Evolutionary conservation across 164 flowering plant species (phyloP).

Genomic region (Hamamelis virginiana): DNA sequence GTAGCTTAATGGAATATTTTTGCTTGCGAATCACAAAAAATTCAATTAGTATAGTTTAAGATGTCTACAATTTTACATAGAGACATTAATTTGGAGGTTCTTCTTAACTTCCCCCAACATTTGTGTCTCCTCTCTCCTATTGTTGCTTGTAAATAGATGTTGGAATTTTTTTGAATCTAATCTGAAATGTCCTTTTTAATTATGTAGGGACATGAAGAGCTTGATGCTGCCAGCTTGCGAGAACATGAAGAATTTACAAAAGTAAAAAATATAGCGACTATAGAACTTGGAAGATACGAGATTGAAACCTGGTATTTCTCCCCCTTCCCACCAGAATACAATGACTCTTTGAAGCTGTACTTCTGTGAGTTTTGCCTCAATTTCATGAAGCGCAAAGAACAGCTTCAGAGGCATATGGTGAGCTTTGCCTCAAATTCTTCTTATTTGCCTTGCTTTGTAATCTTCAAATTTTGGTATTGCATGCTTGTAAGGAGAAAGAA

Average conservation of each 20-base stretch:
- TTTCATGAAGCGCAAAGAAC: slow-evolving; percentile 98
- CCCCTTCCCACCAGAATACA: slow-evolving; percentile 98
- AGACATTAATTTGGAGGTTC: background rate
- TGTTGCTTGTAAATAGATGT: background rate
- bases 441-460: background rate
- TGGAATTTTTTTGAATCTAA: background rate
- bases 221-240: slow-evolving; percentile 98
- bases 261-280: slow-evolving; percentile 95
- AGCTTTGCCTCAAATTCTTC: slow-evolving; percentile 32
- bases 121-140: background rate
- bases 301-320: slow-evolving; percentile 99
- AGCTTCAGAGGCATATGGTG: slow-evolving; percentile 99
- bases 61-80: too few species aligned
- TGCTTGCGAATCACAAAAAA: too few species aligned
- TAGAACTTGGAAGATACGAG: slow-evolving; percentile 96
- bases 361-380: slow-evolving; percentile 98
- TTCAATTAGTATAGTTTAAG: too few species aligned
- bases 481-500: background rate
- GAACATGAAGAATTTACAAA: slow-evolving; percentile 99
- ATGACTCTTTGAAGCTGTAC: slow-evolving; percentile 74
- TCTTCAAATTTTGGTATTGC: background rate
- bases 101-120: background rate
- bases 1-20: too few species aligned
- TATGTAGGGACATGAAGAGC: slow-evolving; percentile 93
- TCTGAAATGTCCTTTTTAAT: background rate